phyloP scores from a whole-genome alignment of 2,329 filamentous ascomycete genomes.

The Nigrograna mackinnonii region DNA sequence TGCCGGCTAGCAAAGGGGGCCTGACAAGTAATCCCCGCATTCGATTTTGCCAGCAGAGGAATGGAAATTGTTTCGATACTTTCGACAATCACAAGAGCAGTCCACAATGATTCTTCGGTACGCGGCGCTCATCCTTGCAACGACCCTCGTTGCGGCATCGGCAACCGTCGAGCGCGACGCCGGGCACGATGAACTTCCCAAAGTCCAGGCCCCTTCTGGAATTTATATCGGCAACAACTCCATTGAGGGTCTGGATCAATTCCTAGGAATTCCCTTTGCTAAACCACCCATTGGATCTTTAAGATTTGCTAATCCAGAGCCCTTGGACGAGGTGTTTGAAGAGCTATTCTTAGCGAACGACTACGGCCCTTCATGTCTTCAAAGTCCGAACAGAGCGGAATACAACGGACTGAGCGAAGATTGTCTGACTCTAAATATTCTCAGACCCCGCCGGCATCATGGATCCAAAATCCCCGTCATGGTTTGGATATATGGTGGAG shows the following conservation, averaged over 20 bases:
- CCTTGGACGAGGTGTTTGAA: slow-evolving; percentile 9
- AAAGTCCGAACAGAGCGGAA: slow-evolving; percentile 32
- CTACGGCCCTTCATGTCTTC: slow-evolving; percentile 28
- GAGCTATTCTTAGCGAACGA: slow-evolving; percentile 4
- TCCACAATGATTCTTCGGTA: no score
- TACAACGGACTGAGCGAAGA: slow-evolving; percentile 41
- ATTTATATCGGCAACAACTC: neutral
- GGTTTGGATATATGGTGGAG: slow-evolving; percentile 54
- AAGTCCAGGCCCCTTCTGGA: no score
- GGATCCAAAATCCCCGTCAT: slow-evolving; percentile 46
- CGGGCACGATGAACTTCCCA: no score
- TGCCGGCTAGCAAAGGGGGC: no score
- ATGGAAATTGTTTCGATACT: no score
- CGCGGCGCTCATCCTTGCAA: no score
- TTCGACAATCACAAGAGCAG: no score
- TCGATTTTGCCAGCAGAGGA: no score
- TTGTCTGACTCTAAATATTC: slow-evolving; percentile 52
- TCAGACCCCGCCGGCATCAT: slow-evolving; percentile 38
- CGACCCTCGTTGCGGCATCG: no score
- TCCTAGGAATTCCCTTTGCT: slow-evolving; percentile 43
- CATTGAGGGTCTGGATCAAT: slow-evolving; percentile 30
- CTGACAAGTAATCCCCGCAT: no score
- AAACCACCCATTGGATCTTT: slow-evolving; percentile 35
- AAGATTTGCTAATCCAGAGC: slow-evolving; percentile 34
- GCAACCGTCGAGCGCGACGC: no score